Base-by-base conservation (phyloP, 352 stramenopile species). In the Globisporangium perplexum region DNA sequence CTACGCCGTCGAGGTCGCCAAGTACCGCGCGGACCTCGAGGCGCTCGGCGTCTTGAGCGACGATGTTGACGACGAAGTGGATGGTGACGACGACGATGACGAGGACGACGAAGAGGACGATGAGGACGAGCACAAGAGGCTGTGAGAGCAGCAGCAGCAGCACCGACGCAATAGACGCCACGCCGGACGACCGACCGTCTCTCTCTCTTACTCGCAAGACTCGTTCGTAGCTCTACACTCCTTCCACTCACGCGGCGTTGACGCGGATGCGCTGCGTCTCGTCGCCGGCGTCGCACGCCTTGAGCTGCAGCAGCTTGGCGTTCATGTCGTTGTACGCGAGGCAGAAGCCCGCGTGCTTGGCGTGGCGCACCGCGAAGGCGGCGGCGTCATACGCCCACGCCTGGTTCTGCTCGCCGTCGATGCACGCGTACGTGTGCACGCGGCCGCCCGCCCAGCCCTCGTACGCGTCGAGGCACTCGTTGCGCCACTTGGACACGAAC, bases 401-500 rank as follows among this genome's bases (percentile, higher is more conserved):
- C 60, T 89, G 75, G 62, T 89, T 89, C 31, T 14, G 46, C 49
- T 89, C 77, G 15, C 50, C 53, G 8, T 62, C 52, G 22, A 84
- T 74, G 60, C 78, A 89, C 15, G 36, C 24, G 53, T 77, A 89
- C 31, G 69, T 68, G 65, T 86, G 78, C 38, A 89, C 74, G 30
- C 59, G 59, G n/a, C 72, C 78, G 31, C 73, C 75, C 18, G 77
- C 50, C 69, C 59, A 71, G 12, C 39, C 62, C 57, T 89, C 73
- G 60, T 86, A 88, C 14, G 69, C 75, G 38, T 88, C 75, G 44
- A 88, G 55, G 53, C 77, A 88, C 49, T 69, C 59, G n/a, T 67
- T 58, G 49, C 71, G 74, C 60, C 64, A 64, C 54, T 77, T 74
- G 53, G 68, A 71, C 23, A 63, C 35, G 35, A 87, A 30, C 12